These are phyloP conservation scores for Kwoniella sp. DNA, from an alignment of 768 basidiomycete species.

Conservation along the genomic window DNA sequence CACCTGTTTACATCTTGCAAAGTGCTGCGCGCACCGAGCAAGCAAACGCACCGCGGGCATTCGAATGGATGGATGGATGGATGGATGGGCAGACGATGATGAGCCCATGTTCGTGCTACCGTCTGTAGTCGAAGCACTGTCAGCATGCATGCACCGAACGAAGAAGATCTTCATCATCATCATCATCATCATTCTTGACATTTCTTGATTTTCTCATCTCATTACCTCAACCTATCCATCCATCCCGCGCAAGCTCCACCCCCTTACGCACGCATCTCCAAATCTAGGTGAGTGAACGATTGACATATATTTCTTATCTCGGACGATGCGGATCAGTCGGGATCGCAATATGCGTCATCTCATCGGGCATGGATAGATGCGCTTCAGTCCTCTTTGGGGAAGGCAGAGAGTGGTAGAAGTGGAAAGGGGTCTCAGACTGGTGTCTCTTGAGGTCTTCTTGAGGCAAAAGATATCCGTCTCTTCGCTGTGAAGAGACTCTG, in stretches of 20 bases:
- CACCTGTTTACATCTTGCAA: slow-evolving; percentile 5
- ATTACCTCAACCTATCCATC: neutral
- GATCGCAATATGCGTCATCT: neutral
- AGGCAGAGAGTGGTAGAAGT: neutral
- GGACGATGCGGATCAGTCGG: neutral
- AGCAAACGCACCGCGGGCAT: neutral
- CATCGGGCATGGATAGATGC: neutral
- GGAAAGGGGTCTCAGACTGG: neutral
- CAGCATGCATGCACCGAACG: neutral
- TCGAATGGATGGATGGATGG: too few relatives aligned
- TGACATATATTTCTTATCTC: neutral
- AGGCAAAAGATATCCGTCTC: too few relatives aligned
- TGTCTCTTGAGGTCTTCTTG: too few relatives aligned
- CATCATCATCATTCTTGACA: neutral
- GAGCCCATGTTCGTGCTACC: too few relatives aligned
- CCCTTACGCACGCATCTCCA: neutral
- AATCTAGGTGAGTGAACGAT: neutral
- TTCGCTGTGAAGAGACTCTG: too few relatives aligned
- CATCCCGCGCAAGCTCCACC: neutral
- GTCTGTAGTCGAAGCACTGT: neutral
- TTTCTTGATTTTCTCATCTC: neutral
- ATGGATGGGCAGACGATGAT: too few relatives aligned
- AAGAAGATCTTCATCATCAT: neutral
- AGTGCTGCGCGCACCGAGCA: neutral
- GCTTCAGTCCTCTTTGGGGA: neutral